Evolutionary conservation across 176 grass and related monocot genomes (phyloP).

Genomic region (Hyparrhenia diplandra): DNA sequence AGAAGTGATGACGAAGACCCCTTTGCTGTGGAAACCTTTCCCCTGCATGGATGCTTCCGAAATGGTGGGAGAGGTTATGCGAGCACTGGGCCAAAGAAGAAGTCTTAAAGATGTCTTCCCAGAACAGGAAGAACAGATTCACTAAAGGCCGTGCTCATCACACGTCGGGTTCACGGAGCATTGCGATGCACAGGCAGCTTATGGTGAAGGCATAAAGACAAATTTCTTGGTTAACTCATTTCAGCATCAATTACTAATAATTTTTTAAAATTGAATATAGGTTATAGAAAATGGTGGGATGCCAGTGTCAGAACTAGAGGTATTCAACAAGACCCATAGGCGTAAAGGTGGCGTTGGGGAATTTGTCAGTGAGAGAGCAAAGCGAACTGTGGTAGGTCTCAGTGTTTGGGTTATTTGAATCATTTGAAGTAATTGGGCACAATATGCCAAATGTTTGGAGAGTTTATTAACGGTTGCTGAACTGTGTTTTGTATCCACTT

Average conservation of each 20-base stretch:
- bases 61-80: slow-evolving; percentile 37
- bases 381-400: slow-evolving; percentile 27
- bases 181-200: slow-evolving; percentile 29
- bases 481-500: not conserved
- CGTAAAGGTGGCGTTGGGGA: slow-evolving; percentile 21
- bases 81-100: slow-evolving; percentile 41
- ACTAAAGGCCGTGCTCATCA: slow-evolving; percentile 27
- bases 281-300: slow-evolving; percentile 32
- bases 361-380: slow-evolving; percentile 38
- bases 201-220: slow-evolving; percentile 29
- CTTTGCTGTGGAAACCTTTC: slow-evolving; percentile 26
- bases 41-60: slow-evolving; percentile 33
- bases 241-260: not conserved
- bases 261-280: slow-evolving; percentile 29
- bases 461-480: not conserved
- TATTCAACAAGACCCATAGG: slow-evolving; percentile 43
- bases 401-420: not conserved
- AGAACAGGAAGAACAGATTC: slow-evolving; percentile 25
- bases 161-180: slow-evolving; percentile 36
- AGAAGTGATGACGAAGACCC: slow-evolving; percentile 7
- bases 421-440: not conserved
- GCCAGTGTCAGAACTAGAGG: slow-evolving; percentile 30
- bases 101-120: slow-evolving; percentile 22
- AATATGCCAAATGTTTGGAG: not conserved
- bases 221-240: slow-evolving; percentile 10